These are phyloP conservation scores for Malus hybrid DNA, from an alignment of 331 rosid species.

Conservation along the genomic window DNA sequence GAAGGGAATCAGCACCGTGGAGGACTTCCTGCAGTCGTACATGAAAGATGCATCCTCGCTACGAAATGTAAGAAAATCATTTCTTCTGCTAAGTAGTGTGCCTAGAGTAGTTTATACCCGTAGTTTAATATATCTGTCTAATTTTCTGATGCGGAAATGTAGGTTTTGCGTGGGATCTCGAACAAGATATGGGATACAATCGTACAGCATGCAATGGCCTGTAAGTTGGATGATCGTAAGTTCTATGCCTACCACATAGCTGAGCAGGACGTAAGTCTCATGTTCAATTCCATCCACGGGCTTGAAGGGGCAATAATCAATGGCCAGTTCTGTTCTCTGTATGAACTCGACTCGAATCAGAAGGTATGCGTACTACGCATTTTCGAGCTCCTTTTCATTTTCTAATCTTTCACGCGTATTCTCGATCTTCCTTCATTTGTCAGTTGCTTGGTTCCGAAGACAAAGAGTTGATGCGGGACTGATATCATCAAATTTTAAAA, in stretches of 20 bases:
- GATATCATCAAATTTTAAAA: background rate
- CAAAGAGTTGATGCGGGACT: background rate
- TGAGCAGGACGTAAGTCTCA: background rate
- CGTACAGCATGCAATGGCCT: slow-evolving; percentile 38
- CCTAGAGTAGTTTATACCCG: background rate
- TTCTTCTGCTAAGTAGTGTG: background rate
- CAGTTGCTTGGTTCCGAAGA: background rate
- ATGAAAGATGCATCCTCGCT: slow-evolving; percentile 26
- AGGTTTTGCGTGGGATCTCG: slow-evolving; percentile 38
- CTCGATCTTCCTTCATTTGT: background rate
- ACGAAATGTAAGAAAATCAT: slow-evolving; percentile 33
- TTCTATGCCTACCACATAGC: background rate
- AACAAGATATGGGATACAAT: slow-evolving; percentile 36
- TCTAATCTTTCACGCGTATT: background rate
- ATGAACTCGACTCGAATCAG: slow-evolving; percentile 7
- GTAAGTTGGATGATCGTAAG: slow-evolving; percentile 24
- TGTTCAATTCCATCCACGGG: background rate
- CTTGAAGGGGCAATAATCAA: background rate
- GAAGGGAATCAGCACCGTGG: slow-evolving; percentile 28
- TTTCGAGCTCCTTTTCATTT: background rate
- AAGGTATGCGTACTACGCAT: slow-evolving; percentile 1
- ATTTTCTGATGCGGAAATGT: slow-evolving; percentile 11
- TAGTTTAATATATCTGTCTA: background rate
- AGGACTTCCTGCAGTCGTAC: slow-evolving; percentile 39
- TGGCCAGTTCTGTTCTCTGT: background rate